Evolutionary conservation across 805 yeast species (phyloP).

Genomic region (Teunomyces cretensis): DNA sequence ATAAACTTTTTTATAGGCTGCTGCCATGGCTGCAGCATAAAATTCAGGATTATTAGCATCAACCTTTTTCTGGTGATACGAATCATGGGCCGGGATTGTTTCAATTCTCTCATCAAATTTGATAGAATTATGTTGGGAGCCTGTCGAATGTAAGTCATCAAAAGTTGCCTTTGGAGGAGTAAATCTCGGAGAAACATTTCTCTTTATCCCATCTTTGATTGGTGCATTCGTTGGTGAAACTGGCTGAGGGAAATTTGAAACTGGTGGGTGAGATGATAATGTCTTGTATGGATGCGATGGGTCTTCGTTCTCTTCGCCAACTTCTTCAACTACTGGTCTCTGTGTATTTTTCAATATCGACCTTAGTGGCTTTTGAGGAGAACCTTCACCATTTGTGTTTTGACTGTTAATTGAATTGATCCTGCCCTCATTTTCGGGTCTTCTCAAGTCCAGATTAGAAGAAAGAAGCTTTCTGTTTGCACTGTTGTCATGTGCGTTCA

Average conservation of each 20-base stretch:
- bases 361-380: slow-evolving; percentile 29
- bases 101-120: slow-evolving; percentile 38
- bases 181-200: slow-evolving; percentile 4
- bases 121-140: slow-evolving; percentile 22
- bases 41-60: slow-evolving; percentile 11
- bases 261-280: neutral
- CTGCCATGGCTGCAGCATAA: slow-evolving; percentile 23
- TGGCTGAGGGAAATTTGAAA: too few relatives aligned
- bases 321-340: slow-evolving; percentile 8
- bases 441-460: neutral
- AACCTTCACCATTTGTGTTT: slow-evolving; percentile 3
- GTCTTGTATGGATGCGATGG: slow-evolving; percentile 6
- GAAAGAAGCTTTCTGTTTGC: neutral
- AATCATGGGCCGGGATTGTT: slow-evolving; percentile 30
- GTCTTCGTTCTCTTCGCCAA: slow-evolving; percentile 3
- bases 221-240: too few relatives aligned
- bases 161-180: slow-evolving; percentile 8
- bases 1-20: slow-evolving; percentile 24
- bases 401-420: neutral
- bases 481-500: neutral
- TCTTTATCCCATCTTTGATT: neutral
- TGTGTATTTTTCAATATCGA: slow-evolving; percentile 33
- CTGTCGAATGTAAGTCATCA: slow-evolving; percentile 12
- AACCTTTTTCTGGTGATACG: slow-evolving; percentile 3
- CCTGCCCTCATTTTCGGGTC: neutral